Percentiles rank a stretch among this genome's conserved stretches.
Evolutionary conservation across 1,284 basidiomycete species (phyloP).

Genomic region (Salmacisia buchloeana): DNA sequence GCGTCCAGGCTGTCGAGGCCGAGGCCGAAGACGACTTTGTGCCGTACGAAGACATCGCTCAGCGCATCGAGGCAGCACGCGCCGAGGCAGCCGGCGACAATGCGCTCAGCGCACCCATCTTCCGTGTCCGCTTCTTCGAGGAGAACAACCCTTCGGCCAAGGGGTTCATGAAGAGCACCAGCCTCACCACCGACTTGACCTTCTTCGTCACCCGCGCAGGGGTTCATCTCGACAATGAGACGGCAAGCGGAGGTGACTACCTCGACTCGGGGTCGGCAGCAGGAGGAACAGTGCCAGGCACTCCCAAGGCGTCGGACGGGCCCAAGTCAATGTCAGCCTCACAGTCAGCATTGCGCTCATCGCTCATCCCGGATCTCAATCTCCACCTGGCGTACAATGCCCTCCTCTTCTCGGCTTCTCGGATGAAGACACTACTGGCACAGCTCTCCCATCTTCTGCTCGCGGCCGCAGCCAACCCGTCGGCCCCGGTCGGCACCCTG

Average conservation of each 20-base stretch:
- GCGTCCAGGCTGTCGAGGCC: conserved; percentile 73
- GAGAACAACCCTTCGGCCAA: conserved; percentile 64
- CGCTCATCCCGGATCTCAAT: conserved; percentile 62
- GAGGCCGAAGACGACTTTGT: conserved; percentile 79
- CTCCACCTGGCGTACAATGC: conserved; percentile 89
- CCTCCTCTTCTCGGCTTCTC: conserved; percentile 74
- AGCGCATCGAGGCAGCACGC: conserved; percentile 50
- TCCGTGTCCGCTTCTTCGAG: conserved; percentile 94
- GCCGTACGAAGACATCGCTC: conserved; percentile 73
- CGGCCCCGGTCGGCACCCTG: conserved; percentile 42
- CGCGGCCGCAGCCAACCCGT: conserved; percentile 60
- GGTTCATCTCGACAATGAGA: conserved; percentile 26
- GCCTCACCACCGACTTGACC: conserved; percentile 83
- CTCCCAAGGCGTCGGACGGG: conserved; percentile 6
- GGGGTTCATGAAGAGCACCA: conserved; percentile 53
- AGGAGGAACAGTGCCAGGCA: conserved; percentile 5
- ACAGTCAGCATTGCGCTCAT: conserved; percentile 16
- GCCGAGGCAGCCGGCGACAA: conserved; percentile 23
- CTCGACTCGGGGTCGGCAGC: neutral
- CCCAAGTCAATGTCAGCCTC: neutral
- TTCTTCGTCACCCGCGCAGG: conserved; percentile 57
- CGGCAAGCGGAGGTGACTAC: neutral
- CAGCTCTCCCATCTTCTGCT: conserved; percentile 77
- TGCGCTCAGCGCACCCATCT: conserved; percentile 56
- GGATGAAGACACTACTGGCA: conserved; percentile 74